Evolutionary conservation across 169 alveolate genomes (phyloP).

Genomic region (Fabrea salina): DNA sequence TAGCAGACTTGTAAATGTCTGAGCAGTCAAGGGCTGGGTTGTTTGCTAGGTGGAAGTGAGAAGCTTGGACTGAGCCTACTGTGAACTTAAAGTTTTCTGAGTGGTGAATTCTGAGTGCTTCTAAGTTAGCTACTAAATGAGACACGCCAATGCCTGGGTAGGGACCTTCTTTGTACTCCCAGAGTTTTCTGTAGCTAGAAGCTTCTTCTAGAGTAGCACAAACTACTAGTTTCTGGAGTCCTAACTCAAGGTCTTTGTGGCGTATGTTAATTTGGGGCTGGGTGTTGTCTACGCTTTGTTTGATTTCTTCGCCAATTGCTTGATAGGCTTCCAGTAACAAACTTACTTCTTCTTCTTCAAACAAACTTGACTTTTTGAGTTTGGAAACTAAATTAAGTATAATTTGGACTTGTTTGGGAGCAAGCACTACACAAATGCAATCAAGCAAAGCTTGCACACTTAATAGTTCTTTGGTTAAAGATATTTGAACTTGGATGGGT

Average conservation of each 20-base stretch:
- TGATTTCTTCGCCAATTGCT: slow-evolving; percentile 8
- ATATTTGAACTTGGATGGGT: neutral
- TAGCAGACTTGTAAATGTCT: neutral
- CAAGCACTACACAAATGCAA: too few species aligned
- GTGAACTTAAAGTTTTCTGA: neutral
- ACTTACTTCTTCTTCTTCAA: neutral
- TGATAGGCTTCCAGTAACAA: neutral
- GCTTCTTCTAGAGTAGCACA: neutral
- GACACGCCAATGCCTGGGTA: neutral
- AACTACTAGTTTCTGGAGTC: neutral
- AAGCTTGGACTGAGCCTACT: neutral
- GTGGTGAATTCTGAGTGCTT: neutral
- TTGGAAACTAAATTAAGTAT: too few species aligned
- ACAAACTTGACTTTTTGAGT: neutral
- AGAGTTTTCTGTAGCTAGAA: neutral
- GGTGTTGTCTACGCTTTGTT: neutral
- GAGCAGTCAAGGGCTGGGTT: neutral
- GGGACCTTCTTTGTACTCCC: neutral
- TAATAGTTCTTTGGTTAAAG: neutral
- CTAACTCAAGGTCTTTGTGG: neutral
- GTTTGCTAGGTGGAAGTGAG: neutral
- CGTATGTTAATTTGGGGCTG: neutral
- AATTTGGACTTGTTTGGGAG: too few species aligned
- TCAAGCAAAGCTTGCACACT: too few species aligned
- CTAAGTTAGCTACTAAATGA: neutral